These are phyloP conservation scores for Erodium moschatum DNA, from an alignment of 441 rosid species.

Conservation along the genomic window DNA sequence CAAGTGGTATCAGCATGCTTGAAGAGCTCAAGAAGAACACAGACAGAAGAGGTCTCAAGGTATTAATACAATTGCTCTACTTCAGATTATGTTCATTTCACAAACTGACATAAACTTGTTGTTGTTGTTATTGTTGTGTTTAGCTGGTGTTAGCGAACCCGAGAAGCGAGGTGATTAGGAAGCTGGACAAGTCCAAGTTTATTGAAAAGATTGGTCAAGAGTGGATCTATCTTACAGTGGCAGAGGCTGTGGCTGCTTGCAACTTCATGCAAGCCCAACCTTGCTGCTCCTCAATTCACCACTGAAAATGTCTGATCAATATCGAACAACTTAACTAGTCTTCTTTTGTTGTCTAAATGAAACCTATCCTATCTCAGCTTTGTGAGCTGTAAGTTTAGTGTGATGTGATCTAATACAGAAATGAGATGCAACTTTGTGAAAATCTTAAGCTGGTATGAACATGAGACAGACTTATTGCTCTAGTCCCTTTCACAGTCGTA, in stretches of 20 bases:
- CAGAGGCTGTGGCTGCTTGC: conserved; percentile 36
- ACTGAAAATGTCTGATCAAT: conserved; percentile 28
- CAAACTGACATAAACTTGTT: conserved; percentile 4
- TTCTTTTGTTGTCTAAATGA: neutral
- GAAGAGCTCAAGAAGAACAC: conserved; percentile 37
- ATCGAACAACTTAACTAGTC: neutral
- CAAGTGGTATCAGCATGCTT: conserved; percentile 52
- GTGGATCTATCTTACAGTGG: conserved; percentile 40
- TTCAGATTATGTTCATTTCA: neutral
- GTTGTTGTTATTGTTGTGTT: neutral
- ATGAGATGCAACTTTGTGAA: neutral
- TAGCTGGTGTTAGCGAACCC: conserved; percentile 40
- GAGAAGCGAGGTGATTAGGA: conserved; percentile 39
- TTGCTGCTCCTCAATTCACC: conserved; percentile 14
- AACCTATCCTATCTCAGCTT: no score
- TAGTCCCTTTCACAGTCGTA: no score
- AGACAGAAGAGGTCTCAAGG: conserved; percentile 41
- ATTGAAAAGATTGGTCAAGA: conserved; percentile 33
- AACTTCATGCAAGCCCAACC: conserved; percentile 32
- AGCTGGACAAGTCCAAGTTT: conserved; percentile 36
- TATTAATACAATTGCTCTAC: no score
- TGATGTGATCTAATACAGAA: neutral
- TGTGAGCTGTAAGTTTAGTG: neutral
- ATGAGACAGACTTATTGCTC: no score
- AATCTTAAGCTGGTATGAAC: neutral